Evolutionary conservation across 2,329 filamentous ascomycete species (phyloP), one percentile per base, ranked within the genome.

Genomic region (Oidium heveae): DNA sequence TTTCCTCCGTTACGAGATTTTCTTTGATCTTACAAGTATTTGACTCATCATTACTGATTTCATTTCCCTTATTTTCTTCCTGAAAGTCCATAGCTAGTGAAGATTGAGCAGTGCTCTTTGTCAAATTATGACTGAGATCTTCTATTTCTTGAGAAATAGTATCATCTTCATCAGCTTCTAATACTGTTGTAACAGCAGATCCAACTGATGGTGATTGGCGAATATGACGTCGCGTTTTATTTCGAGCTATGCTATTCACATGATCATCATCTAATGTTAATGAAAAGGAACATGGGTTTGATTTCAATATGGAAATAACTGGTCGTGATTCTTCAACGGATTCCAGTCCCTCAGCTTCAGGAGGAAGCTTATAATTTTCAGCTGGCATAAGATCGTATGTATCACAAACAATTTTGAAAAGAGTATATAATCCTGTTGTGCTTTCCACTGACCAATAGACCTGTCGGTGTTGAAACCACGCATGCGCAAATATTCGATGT

Each of bases 361-460:
- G 79, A 0, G 91, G 89, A 47, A 98, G 79, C 57, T 93, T 96
- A 70, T 96, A 95, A 65, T 93, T 95, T 68, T 96, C 91, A 53
- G 86, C 80, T 0, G 87, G 87, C 33, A 98, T 79, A 57, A 96
- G 73, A 60, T 83, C 82, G 67, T 94, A 95, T 61, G 82, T 75
- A 66, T 98, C 91, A 67, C 89, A 96, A 22, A 96, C 88, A 0
- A 84, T 91, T 73, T 95, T 96, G 74, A 96, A 98, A 63, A 98
- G 82, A 56, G 94, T 78, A 66, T 98, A 98, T 12, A 98, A 71
- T 0, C 91, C 91, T n/a, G 86, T 86, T 65, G 87, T 79, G 10
- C 78, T 77, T 69, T 98, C 91, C 1, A 96, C 82, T 43, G 84
- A 80, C 87, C 89, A 96, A 67, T 96, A 98, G 54, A 95, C 86